Evolutionary conservation across 768 basidiomycete genomes (phyloP), one percentile per base, ranked within the genome.

Genomic region (Mycena amicta): DNA sequence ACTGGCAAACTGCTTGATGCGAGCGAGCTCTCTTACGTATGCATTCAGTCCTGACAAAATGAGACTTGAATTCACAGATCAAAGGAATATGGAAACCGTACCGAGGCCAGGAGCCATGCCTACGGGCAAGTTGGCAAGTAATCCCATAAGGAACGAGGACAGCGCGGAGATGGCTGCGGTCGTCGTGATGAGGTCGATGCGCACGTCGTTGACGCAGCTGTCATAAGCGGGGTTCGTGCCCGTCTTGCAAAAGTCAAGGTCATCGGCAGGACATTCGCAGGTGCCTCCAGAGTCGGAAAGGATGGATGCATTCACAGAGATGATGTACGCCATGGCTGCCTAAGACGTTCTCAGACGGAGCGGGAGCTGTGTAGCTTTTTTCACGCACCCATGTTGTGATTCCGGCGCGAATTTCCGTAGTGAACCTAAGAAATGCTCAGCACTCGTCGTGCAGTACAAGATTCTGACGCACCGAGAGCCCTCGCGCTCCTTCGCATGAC

Each of bases 61-160:
- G 33, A 37, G 22, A 15, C 13, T 5, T 45, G 8, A 13, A 45
- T 13, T 45, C 43, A 45, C 13, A 23, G 22, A 5, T 8, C 8
- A n/a, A 45, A 23, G 13, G 43, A 23, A 45, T 45, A 8, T 37
- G 33, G 8, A 45, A 8, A 15, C 43, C 92, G 59, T 23, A 45
- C 43, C 92, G 59, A 95, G 79, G 57, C 93, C 93, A 20, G 92
- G 92, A 2, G 92, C 92, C 72, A 94, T 83, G 30, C 88, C 91
- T n/a, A 95, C 83, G 1, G 93, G 93, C 20, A 95, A n/a, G n/a
- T n/a, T n/a, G 25, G 81, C 84, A 22, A 84, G 64, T 20, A 78
- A 69, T 47, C 84, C 85, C 83, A 86, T 84, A 49, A 84, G 74
- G 62, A 82, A 74, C 16, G 80, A 83, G 74, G 13, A 79, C 75